A percentile compares a stretch with the other conserved stretches of the same genome.
These are phyloP conservation scores for Purshia tridentata DNA, from an alignment of 306 rosid species.

Conservation along the genomic window DNA sequence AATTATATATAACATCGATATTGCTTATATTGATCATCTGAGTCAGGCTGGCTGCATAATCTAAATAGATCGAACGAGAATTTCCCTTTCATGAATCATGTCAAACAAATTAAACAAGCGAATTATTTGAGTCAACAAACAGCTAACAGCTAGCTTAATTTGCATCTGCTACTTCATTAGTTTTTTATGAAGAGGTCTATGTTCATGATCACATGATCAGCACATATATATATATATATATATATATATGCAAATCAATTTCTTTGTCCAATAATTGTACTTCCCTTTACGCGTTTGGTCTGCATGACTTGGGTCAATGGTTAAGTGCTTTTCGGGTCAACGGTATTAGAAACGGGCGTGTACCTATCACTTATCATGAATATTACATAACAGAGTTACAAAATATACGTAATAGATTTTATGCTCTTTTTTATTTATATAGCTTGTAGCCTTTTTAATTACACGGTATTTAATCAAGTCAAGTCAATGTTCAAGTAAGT, in stretches of 20 bases:
- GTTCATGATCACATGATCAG: neutral
- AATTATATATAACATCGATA: too few species aligned
- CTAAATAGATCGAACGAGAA: too few species aligned
- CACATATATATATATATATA: too few species aligned
- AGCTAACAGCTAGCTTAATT: too few species aligned
- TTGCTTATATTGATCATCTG: neutral
- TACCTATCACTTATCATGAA: neutral
- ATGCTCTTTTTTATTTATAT: neutral
- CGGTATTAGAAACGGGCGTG: neutral
- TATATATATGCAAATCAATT: neutral
- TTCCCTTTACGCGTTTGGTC: neutral
- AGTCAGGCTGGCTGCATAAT: neutral
- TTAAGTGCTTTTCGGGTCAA: constrained; percentile 23
- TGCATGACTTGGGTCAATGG: constrained; percentile 3
- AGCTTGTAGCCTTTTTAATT: neutral
- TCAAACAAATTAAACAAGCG: neutral
- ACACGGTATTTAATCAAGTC: neutral
- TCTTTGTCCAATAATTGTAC: neutral
- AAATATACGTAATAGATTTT: neutral
- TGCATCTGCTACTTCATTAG: neutral
- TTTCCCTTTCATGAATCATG: neutral
- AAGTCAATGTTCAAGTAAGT: neutral
- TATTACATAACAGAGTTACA: neutral
- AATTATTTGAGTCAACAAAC: constrained; percentile 10
- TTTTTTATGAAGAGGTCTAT: neutral